Evolutionary conservation across 306 rosid genomes (phyloP).

Genomic region (Herpetospermum pedunculosum): DNA sequence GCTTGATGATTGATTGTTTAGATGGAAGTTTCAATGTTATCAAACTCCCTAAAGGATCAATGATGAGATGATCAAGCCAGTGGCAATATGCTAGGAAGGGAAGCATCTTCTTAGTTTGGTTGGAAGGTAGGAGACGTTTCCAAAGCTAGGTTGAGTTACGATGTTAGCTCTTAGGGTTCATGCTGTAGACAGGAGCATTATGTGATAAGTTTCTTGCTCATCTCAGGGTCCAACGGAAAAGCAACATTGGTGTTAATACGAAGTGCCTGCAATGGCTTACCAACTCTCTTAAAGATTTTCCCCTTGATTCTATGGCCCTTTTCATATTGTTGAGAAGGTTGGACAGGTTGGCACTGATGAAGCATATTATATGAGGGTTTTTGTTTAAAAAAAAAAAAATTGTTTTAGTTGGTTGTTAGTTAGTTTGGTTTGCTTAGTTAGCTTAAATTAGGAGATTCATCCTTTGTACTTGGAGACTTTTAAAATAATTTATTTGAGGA

Average conservation of each 20-base stretch:
- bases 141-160: not conserved
- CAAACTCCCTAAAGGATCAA: not conserved
- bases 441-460: no score
- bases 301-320: not conserved
- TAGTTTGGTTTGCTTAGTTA: no score
- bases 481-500: no score
- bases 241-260: not conserved
- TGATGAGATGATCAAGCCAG: not conserved
- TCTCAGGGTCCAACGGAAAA: not conserved
- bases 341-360: not conserved
- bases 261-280: not conserved
- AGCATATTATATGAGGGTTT: no score
- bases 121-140: not conserved
- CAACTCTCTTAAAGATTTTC: not conserved
- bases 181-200: not conserved
- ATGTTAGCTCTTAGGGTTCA: not conserved
- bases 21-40: not conserved
- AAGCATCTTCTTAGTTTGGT: not conserved
- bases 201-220: not conserved
- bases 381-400: no score
- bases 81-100: not conserved
- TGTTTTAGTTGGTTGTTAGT: no score
- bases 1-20: not conserved
- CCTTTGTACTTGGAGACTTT: no score
- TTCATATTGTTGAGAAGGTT: not conserved